Evolutionary conservation across 441 rosid genomes (phyloP), one percentile per base, ranked within the genome.

Genomic region (Erodium trifolium): DNA sequence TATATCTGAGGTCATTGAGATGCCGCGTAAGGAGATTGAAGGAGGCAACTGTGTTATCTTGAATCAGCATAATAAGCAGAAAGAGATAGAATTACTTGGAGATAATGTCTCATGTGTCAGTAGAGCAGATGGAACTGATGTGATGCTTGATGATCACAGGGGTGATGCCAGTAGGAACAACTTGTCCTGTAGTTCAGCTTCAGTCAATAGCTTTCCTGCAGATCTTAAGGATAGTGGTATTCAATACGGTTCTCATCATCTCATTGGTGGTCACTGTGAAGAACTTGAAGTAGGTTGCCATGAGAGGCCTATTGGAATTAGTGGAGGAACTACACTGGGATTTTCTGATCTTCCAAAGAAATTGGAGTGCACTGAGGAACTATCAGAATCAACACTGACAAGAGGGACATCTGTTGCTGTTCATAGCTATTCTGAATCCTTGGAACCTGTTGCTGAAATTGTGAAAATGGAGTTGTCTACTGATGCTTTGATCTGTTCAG

Each of bases 71-170:
- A 68, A 65, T 66, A 73, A 68, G 53, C 75, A 43, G 16, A 69
- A 71, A 65, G 71, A 66, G 34, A 39, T 64, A 5, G 77, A 73
- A 23, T 66, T 69, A 57, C 66, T 47, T 68, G 73, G 73, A 16
- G 83, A 77, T 71, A 72, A 71, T 39, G 69, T 69, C n/a, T 76
- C 78, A 37, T 80, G 70, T 43, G 62, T 78, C 45, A 74, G 73
- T 69, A 68, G 67, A 29, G 67, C 43, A 14, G 62, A 47, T 59
- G 66, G 72, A 45, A 70, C 71, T 3, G 64, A 69, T 35, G 13
- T 65, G 69, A 68, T 70, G 67, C 67, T 35, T 62, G 65, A 35
- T 70, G 68, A 68, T 62, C 29, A 18, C 31, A 35, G 59, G 9
- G 18, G 68, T 66, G 67, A 67, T 14, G 68, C 57, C 49, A 75